Evolutionary conservation across 2,329 filamentous ascomycete genomes (phyloP), one percentile per base, ranked within the genome.

Genomic region (Colletotrichum siamense): DNA sequence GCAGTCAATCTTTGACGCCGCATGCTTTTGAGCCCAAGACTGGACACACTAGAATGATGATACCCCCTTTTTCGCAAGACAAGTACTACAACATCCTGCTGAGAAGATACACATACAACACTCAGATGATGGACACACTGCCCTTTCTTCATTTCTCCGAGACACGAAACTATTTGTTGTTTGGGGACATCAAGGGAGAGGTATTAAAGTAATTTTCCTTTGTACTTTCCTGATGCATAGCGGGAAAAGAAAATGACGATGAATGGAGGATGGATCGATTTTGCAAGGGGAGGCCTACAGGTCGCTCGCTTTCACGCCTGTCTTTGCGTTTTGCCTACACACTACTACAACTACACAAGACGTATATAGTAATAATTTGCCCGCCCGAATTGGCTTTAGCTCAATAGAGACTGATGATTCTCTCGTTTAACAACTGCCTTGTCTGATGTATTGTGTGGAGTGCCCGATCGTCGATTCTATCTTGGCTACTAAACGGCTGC

Each of bases 41-140:
- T 66, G 73, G 70, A 75, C 75, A 66, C 70, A 71, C 71, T 67
- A 77, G 73, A 77, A 85, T 83, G 85, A 84, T 85, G 84, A 86
- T 85, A 86, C 84, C 84, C 73, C 84, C 79, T 79, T 82, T 69
- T 85, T 76, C 71, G 61, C 71, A 75, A 71, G 24, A 78, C 39
- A 63, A 57, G 59, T 62, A 68, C 39, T 55, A 55, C 28, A 59
- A 68, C 70, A 55, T 67, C 59, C 32, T 39, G 55, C 44, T 49
- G 44, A 61, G 30, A n/a, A 30, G 24, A 70, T 75, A 75, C 61
- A 66, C 57, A 65, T 26, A 70, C 52, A 63, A 18, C 24, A 61
- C 52, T 59, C 68, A 70, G 66, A 66, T 57, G 30, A 39, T 62
- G 64, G 61, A 34, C 36, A 55, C 44, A 12, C 39, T 57, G 22